Evolutionary conservation across 2,329 filamentous ascomycete genomes (phyloP).

Genomic region (Fusarium sp.): DNA sequence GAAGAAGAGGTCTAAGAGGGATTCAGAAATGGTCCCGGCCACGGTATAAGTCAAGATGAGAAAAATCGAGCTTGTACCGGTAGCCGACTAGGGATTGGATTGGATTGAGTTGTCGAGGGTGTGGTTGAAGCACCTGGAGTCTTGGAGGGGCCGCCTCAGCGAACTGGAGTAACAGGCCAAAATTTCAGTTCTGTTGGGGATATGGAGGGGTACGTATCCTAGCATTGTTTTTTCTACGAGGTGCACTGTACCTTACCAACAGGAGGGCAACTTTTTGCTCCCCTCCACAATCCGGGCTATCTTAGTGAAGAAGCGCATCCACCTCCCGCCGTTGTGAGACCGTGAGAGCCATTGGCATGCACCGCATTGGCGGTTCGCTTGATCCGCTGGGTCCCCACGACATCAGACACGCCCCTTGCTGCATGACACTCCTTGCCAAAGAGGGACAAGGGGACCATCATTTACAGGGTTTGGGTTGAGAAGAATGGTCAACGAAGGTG

Average conservation of each 20-base stretch:
- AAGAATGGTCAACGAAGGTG: conserved; percentile 35
- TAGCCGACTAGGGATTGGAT: conserved; percentile 31
- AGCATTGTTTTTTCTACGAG: conserved; percentile 31
- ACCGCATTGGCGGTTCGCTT: conserved; percentile 45
- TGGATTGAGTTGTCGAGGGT: conserved; percentile 34
- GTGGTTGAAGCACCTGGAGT: conserved; percentile 42
- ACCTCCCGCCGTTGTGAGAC: conserved; percentile 42
- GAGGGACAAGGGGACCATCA: conserved; percentile 33
- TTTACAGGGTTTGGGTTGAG: conserved; percentile 38
- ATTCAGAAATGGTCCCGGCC: conserved; percentile 41
- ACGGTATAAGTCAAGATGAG: conserved; percentile 48
- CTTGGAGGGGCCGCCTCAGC: conserved; percentile 45
- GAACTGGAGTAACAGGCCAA: conserved; percentile 46
- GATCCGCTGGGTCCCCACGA: conserved; percentile 46
- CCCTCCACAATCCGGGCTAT: conserved; percentile 43
- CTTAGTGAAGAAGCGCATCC: conserved; percentile 39
- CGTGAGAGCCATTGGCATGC: conserved; percentile 44
- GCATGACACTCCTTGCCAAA: conserved; percentile 35
- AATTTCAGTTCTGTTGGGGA: conserved; percentile 60
- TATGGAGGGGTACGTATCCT: conserved; percentile 49
- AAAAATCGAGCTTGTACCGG: conserved; percentile 45
- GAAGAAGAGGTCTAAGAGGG: conserved; percentile 43
- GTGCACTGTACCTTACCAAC: conserved; percentile 17
- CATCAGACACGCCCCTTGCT: conserved; percentile 40
- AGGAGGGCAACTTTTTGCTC: conserved; percentile 29